Base-by-base conservation (phyloP, 257 asterid species). In the Ocimum tenuiflorum region DNA sequence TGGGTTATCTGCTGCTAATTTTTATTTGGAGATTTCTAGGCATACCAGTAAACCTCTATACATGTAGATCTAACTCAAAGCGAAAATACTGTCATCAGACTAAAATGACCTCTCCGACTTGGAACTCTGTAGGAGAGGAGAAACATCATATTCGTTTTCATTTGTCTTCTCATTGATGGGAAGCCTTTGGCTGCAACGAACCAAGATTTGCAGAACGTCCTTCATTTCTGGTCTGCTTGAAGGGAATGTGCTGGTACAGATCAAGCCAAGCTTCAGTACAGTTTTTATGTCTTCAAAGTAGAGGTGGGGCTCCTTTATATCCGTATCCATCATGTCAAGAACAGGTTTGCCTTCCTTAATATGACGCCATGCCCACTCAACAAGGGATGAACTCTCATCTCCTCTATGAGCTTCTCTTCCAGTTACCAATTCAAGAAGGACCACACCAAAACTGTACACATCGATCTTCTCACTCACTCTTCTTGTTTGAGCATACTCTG, bases 391-490 rank as follows among this genome's bases (percentile, higher is more conserved):
- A 14, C 58, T 71, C 73, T 86, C 96, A 22, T 82, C 94, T 14
- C 99, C 99, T 7, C 71, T 46, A 13, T 83, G 83, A 10, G 94
- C 91, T 77, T 87, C 94, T 69, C 70, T 82, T 67, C 99, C 94
- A 0, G 96, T 89, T 31, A 83, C 79, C 59, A 89, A 57, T 61
- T 92, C 99, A 43, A 92, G 77, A 49, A 92, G 95, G 57, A 92
- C 61, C 65, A 87, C 97, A 7, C 99, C 99, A 27, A 87, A 92
- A 52, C 97, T 83, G 58, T 81, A 92, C 54, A 92, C 97, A 35
- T 92, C 99, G 23, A 89, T 75, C 87, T 89, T 92, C 88, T 89
- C 97, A 5, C 69, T 82, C 73, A 83, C 97, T 79, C 85, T 79
- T 20, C 80, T 76, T 9, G 91, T 87, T 8, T 78, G 85, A 4